Conservation (phyloP, 2,329 filamentous ascomycete genomes). For the Alternaria gaisen region DNA sequence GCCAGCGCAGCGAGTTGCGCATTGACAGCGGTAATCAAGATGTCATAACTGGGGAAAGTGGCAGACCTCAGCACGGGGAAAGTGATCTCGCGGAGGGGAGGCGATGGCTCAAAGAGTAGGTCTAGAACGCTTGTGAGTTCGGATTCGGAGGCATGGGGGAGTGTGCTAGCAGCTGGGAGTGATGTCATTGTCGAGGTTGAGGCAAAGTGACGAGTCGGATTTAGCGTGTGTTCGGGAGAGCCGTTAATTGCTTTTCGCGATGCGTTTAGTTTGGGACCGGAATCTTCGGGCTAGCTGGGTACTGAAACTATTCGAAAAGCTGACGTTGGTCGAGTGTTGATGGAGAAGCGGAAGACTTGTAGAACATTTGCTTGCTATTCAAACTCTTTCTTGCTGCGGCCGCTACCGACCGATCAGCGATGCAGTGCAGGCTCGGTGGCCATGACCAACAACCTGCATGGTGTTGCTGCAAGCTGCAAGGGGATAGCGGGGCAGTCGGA, state of each 20-base stretch:
- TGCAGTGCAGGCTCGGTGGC: not conserved
- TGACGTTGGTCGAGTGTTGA: not conserved
- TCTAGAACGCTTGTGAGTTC: slow-evolving; percentile 71
- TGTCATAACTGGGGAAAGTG: slow-evolving; percentile 71
- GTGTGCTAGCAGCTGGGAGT: slow-evolving; percentile 66
- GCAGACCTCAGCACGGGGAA: slow-evolving; percentile 70
- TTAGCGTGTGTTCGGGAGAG: not conserved
- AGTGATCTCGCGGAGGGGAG: slow-evolving; percentile 75
- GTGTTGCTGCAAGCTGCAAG: slow-evolving; percentile 37
- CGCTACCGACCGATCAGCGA: slow-evolving; percentile 38
- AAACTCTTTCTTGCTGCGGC: slow-evolving; percentile 20
- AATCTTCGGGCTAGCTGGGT: not conserved
- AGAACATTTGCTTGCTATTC: not conserved
- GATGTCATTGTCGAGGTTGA: slow-evolving; percentile 33
- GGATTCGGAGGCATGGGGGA: slow-evolving; percentile 65
- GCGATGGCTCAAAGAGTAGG: slow-evolving; percentile 83
- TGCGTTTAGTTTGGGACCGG: slow-evolving; percentile 8
- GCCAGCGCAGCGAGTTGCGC: slow-evolving; percentile 63
- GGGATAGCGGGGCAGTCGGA: slow-evolving; percentile 19
- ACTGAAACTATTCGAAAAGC: not conserved
- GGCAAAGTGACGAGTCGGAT: not conserved
- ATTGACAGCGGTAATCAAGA: slow-evolving; percentile 73
- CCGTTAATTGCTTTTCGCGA: slow-evolving; percentile 6
- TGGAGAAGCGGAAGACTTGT: not conserved
- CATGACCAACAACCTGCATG: not conserved